phyloP scores from a whole-genome alignment of 345 rosid genomes.

The Conringia planisiliqua region DNA sequence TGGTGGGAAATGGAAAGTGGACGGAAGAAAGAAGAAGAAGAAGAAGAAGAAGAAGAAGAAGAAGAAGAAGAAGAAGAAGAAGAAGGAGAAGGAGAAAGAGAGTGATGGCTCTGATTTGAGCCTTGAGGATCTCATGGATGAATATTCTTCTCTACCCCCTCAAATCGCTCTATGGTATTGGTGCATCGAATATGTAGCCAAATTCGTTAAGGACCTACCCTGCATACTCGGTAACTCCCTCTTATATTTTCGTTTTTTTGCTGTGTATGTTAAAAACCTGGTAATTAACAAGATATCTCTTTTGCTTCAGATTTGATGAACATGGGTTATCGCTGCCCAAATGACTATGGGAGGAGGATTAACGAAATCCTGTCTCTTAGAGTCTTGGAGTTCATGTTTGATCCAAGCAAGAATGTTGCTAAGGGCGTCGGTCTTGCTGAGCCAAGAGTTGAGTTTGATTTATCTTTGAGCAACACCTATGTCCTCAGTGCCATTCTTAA shows the following conservation, averaged over 20 bases:
- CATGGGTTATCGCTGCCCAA: conserved; percentile 9
- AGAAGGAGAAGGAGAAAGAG: not conserved
- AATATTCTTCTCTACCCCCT: conserved; percentile 19
- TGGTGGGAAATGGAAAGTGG: conserved; percentile 17
- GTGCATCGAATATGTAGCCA: conserved; percentile 34
- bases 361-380: conserved; percentile 29
- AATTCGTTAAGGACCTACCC: conserved; percentile 12
- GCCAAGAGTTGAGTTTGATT: conserved; percentile 21
- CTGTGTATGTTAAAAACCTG: not conserved
- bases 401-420: not conserved
- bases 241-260: not conserved
- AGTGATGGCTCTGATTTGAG: conserved; percentile 9
- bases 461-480: conserved; percentile 9
- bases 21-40: conserved; percentile 11
- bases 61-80: not conserved
- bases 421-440: not conserved
- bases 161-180: conserved; percentile 28
- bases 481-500: conserved; percentile 27
- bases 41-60: too few relatives aligned
- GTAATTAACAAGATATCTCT: not conserved
- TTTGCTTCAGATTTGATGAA: conserved; percentile 24
- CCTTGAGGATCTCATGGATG: conserved; percentile 19
- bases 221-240: conserved; percentile 16
- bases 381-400: conserved; percentile 29
- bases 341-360: conserved; percentile 26